Percentiles rank a stretch among this genome's conserved stretches.
Evolutionary conservation across 139 green algal species (phyloP).

Genomic region (Auxenochlorella pyrenoidosa): DNA sequence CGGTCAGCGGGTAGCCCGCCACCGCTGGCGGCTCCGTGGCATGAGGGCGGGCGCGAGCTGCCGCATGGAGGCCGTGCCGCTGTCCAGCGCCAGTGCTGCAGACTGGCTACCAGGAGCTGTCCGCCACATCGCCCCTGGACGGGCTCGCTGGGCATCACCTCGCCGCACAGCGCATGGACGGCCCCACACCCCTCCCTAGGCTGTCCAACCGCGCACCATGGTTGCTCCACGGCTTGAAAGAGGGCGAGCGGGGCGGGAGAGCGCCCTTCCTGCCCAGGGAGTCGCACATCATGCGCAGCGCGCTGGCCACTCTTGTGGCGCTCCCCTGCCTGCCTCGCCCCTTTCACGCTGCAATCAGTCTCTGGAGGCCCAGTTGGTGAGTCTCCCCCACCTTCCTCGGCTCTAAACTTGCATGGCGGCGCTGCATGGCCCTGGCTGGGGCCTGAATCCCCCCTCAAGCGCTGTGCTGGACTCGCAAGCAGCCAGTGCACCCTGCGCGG

Average conservation of each 20-base stretch:
- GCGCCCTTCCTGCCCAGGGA: not conserved
- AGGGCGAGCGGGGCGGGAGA: not conserved
- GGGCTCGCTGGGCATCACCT: not conserved
- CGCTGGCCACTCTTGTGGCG: not conserved
- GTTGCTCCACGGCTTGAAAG: slow-evolving; percentile 10
- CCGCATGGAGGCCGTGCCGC: not conserved
- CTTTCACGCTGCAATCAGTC: not conserved
- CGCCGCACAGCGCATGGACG: too few relatives aligned
- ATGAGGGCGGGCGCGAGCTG: not conserved
- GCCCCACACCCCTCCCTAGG: not conserved
- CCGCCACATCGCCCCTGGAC: not conserved
- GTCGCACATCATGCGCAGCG: not conserved
- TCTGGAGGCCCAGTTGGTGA: too few relatives aligned
- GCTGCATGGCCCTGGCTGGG: too few relatives aligned
- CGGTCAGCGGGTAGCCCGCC: too few relatives aligned
- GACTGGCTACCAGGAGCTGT: not conserved
- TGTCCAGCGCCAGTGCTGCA: not conserved
- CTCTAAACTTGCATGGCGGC: too few relatives aligned
- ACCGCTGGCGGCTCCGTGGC: not conserved
- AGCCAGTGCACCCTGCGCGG: too few relatives aligned
- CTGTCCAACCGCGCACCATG: slow-evolving; percentile 6
- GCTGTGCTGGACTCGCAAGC: too few relatives aligned
- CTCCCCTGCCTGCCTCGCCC: not conserved
- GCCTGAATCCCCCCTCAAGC: too few relatives aligned
- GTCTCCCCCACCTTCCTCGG: too few relatives aligned